These are phyloP conservation scores for Ogataea methanolica DNA, from an alignment of 805 yeast genomes.

Conservation along the genomic window DNA sequence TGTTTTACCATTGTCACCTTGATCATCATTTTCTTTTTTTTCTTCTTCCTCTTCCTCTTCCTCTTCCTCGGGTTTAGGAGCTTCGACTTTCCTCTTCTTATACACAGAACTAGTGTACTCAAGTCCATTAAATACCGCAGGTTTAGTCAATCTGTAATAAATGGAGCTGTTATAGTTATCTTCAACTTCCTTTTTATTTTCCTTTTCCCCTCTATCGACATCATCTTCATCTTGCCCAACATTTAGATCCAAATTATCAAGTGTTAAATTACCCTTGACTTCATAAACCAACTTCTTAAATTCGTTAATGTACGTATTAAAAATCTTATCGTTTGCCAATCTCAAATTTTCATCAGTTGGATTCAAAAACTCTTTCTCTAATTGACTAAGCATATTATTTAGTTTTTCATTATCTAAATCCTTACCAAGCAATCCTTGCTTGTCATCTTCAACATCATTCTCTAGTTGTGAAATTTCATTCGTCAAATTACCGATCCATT, in stretches of 20 bases:
- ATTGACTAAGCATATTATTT: slow-evolving; percentile 6
- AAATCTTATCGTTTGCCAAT: slow-evolving; percentile 16
- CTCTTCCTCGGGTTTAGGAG: not conserved
- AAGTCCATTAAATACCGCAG: slow-evolving; percentile 11
- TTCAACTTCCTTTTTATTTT: slow-evolving; percentile 7
- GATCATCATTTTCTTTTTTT: too few relatives aligned
- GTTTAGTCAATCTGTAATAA: slow-evolving; percentile 15
- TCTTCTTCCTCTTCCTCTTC: not conserved
- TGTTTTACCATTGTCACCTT: not conserved
- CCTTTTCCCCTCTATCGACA: slow-evolving; percentile 7
- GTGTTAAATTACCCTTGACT: slow-evolving; percentile 17
- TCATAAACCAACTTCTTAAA: slow-evolving; percentile 20
- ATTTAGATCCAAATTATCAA: slow-evolving; percentile 11
- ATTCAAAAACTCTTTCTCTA: slow-evolving; percentile 20
- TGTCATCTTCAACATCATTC: slow-evolving; percentile 3
- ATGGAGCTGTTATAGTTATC: slow-evolving; percentile 6
- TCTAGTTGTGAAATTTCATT: slow-evolving; percentile 13
- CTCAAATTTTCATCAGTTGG: slow-evolving; percentile 15
- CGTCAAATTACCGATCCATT: slow-evolving; percentile 12
- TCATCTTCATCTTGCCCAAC: slow-evolving; percentile 16
- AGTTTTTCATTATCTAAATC: slow-evolving; percentile 11
- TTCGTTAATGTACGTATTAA: slow-evolving; percentile 13
- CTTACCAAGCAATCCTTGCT: not conserved
- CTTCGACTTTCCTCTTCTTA: slow-evolving; percentile 6
- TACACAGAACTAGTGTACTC: slow-evolving; percentile 10